Evolutionary conservation across 192 early-diverging fungal species (phyloP).

Genomic region (Cetraspora pellucida): DNA sequence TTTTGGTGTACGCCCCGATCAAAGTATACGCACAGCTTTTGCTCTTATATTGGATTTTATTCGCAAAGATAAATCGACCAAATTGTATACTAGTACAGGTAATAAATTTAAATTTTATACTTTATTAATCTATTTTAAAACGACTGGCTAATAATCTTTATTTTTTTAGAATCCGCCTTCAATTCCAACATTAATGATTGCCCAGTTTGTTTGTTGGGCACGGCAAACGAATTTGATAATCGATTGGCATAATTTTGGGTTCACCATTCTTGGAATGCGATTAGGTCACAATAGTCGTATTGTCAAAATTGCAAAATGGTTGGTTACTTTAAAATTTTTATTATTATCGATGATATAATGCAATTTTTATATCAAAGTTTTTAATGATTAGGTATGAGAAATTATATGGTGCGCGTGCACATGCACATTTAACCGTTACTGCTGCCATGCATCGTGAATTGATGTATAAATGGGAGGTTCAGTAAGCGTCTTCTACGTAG

Average conservation of each 20-base stretch:
- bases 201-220: conserved; percentile 65
- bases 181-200: conserved; percentile 86
- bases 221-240: conserved; percentile 77
- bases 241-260: conserved; percentile 99
- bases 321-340: conserved; percentile 14
- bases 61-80: conserved; percentile 57
- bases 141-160: not conserved
- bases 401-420: conserved; percentile 65
- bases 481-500: conserved; percentile 47
- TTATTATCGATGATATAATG: not conserved
- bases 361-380: conserved; percentile 7
- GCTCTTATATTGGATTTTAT: conserved; percentile 63
- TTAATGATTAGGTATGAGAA: conserved; percentile 55
- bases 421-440: conserved; percentile 86
- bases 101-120: conserved; percentile 21
- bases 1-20: conserved; percentile 67
- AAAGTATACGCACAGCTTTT: conserved; percentile 65
- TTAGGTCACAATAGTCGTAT: conserved; percentile 60
- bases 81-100: conserved; percentile 81
- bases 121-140: not conserved
- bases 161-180: conserved; percentile 85
- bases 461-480: conserved; percentile 58
- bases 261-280: conserved; percentile 77
- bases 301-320: conserved; percentile 57
- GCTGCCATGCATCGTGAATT: conserved; percentile 77